Conservation (phyloP, 495 filamentous ascomycete species). For the Penicillium bovifimosum region DNA sequence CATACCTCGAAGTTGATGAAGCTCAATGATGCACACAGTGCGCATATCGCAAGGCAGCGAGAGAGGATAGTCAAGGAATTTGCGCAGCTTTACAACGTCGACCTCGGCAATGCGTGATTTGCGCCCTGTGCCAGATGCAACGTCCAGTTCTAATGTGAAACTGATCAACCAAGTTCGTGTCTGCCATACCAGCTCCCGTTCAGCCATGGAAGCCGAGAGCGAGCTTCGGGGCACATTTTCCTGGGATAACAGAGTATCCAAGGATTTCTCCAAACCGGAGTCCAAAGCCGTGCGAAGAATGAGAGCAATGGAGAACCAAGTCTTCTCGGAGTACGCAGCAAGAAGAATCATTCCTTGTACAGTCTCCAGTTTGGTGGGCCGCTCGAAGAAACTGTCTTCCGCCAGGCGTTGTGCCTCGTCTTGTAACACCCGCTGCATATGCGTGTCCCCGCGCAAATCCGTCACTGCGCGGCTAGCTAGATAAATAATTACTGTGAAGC, state of each 20-base stretch:
- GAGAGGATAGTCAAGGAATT: slow-evolving; percentile 39
- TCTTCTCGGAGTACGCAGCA: slow-evolving; percentile 42
- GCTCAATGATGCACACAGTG: slow-evolving; percentile 38
- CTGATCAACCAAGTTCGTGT: slow-evolving; percentile 40
- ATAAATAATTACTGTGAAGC: slow-evolving; percentile 42
- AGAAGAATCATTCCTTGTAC: slow-evolving; percentile 43
- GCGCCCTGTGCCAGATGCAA: slow-evolving; percentile 39
- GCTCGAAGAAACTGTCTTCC: slow-evolving; percentile 42
- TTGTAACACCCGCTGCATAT: slow-evolving; percentile 41
- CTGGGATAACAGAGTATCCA: slow-evolving; percentile 35
- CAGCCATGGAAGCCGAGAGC: slow-evolving; percentile 36
- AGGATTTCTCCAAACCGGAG: slow-evolving; percentile 38
- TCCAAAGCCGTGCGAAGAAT: slow-evolving; percentile 40
- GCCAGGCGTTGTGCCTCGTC: slow-evolving; percentile 40
- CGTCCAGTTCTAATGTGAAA: slow-evolving; percentile 39
- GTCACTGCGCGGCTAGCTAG: slow-evolving; percentile 36
- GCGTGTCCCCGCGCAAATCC: slow-evolving; percentile 33
- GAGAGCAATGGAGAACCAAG: slow-evolving; percentile 42
- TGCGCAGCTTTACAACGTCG: slow-evolving; percentile 34
- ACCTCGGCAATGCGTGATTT: slow-evolving; percentile 41
- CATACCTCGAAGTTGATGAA: slow-evolving; percentile 38
- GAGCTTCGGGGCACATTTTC: slow-evolving; percentile 34
- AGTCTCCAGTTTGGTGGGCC: slow-evolving; percentile 39
- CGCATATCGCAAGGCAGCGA: slow-evolving; percentile 41
- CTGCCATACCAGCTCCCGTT: slow-evolving; percentile 40